Evolutionary conservation across 2,329 filamentous ascomycete species (phyloP), one percentile per base, ranked within the genome.

Genomic region (Alternaria sp.): DNA sequence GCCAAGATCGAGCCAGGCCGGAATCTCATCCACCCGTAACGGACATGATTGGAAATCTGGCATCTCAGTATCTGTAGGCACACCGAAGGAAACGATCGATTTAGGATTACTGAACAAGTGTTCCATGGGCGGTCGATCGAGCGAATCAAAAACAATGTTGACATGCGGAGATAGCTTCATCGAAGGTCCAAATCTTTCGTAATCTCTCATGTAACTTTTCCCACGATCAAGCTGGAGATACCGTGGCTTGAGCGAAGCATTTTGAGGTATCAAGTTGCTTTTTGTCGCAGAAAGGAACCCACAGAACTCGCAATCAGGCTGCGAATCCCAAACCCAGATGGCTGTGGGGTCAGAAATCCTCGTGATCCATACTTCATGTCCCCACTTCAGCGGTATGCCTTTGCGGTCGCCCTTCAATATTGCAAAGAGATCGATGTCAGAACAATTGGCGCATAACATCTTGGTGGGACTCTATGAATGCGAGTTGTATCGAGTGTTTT

Each of bases 401-500:
- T 45, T 21, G 10, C 31, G 42, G 3, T 45, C 2, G 28, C 42
- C 42, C 29, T 23, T 5, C 17, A 45, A 45, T n/a, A 45, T 45
- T 4, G 42, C 42, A 33, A 23, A 14, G 6, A 45, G 42, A 45
- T 33, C 42, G 3, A 45, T 33, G 4, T 45, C 42, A 14, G 5
- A 45, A 33, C 42, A 45, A 33, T 45, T 45, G 17, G 42, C n/a
- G 10, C 42, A 45, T 10, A 45, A 33, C 17, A 31, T 45, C n/a
- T 9, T n/a, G 7, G 28, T 8, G 23, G n/a, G 28, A 5, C 0
- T 3, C 6, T 28, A 33, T 8, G n/a, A 7, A 33, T 45, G 29
- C n/a, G 6, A 31, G 10, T 45, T 45, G 21, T 40, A 40, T 40
- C 17, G 17, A 17, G 17, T 17, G 17, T 17, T 17, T 23, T 40